These are phyloP conservation scores for Periconia sp. DNA, from an alignment of 2,329 filamentous ascomycete species.

Conservation along the genomic window DNA sequence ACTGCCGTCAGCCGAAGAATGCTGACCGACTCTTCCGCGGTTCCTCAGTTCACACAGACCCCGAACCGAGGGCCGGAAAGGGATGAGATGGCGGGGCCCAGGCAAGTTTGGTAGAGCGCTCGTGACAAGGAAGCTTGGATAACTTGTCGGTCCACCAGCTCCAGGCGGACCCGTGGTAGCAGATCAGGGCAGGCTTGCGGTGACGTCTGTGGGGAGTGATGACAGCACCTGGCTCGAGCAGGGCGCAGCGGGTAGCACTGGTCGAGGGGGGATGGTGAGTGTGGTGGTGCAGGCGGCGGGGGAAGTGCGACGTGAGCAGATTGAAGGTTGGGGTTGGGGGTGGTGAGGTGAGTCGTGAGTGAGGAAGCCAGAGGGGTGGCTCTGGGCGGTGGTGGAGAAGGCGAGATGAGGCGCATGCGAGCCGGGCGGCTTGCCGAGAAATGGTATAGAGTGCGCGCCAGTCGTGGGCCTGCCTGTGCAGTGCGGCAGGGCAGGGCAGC, in stretches of 20 bases:
- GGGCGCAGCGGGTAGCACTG: no score
- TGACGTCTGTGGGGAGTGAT: not conserved
- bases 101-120: constrained; percentile 1
- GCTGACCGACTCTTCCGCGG: constrained; percentile 24
- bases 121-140: not conserved
- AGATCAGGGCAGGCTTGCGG: not conserved
- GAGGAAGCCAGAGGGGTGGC: constrained; percentile 26
- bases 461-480: not conserved
- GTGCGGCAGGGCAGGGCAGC: no score
- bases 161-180: not conserved
- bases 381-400: constrained; percentile 9
- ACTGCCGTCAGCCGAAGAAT: constrained; percentile 33
- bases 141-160: not conserved
- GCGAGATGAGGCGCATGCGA: constrained; percentile 29
- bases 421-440: constrained; percentile 35
- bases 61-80: not conserved
- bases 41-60: not conserved
- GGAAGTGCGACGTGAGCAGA: not conserved
- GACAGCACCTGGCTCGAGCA: not conserved
- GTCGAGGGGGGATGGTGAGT: not conserved
- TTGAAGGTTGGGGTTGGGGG: constrained; percentile 1
- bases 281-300: not conserved
- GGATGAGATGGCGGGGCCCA: not conserved
- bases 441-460: not conserved
- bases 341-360: constrained; percentile 10